These are phyloP conservation scores for Amaranthus palmeri DNA, from an alignment of 148 eudicot genomes.

Conservation along the genomic window DNA sequence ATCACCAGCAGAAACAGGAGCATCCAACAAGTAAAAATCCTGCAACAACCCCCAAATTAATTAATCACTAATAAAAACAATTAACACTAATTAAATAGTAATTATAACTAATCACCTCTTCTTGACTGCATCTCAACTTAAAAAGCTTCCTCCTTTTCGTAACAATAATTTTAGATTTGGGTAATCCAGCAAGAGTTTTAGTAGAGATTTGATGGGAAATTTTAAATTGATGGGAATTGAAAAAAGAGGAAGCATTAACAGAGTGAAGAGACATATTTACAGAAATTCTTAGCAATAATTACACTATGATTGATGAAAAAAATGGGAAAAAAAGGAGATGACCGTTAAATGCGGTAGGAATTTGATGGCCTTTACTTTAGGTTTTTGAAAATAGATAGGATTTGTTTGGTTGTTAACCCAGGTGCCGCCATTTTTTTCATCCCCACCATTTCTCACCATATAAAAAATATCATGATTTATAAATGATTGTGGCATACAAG, in stretches of 20 bases:
- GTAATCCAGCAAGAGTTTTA: slow-evolving; percentile 18
- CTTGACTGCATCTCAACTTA: slow-evolving; percentile 37
- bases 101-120: slow-evolving; percentile 33
- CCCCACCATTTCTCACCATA: not conserved
- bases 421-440: slow-evolving; percentile 1
- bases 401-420: slow-evolving; percentile 39
- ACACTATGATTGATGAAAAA: slow-evolving; percentile 3
- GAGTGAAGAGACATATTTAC: slow-evolving; percentile 32
- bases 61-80: not conserved
- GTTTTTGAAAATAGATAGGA: slow-evolving; percentile 35
- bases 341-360: slow-evolving; percentile 14
- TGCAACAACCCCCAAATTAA: slow-evolving; percentile 16
- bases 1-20: slow-evolving; percentile 84
- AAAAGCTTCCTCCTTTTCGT: slow-evolving; percentile 22
- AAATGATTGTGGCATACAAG: not conserved
- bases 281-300: not conserved
- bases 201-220: slow-evolving; percentile 17
- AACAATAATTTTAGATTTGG: slow-evolving; percentile 15
- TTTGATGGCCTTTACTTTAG: not conserved
- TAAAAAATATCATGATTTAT: not conserved
- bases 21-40: slow-evolving; percentile 88
- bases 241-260: slow-evolving; percentile 18
- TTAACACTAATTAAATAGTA: not conserved
- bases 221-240: slow-evolving; percentile 26
- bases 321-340: not conserved